These are phyloP conservation scores for Iodosphaeria phyllophila DNA, from an alignment of 2,329 filamentous ascomycete species.

Conservation along the genomic window DNA sequence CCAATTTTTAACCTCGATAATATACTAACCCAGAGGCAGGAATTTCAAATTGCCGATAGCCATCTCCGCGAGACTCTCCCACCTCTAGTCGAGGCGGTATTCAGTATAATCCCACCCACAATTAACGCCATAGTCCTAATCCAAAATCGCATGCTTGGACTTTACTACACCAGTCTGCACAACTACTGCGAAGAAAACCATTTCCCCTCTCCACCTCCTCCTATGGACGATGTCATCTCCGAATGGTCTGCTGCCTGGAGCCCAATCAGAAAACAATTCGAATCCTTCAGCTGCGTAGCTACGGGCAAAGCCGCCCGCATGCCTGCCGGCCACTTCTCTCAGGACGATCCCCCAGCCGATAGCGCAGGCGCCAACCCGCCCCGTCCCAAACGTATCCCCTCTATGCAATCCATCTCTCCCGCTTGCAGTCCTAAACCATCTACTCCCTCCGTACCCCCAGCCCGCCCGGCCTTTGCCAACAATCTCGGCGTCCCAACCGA, in stretches of 20 bases:
- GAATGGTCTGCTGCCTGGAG: constrained; percentile 46
- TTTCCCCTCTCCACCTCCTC: constrained; percentile 53
- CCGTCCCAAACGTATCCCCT: constrained; percentile 18
- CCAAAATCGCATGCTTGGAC: constrained; percentile 58
- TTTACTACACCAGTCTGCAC: constrained; percentile 62
- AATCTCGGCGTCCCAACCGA: constrained; percentile 22
- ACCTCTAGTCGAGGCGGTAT: constrained; percentile 48
- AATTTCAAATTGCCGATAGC: constrained; percentile 58
- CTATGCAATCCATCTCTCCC: constrained; percentile 14
- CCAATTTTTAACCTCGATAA: constrained; percentile 1
- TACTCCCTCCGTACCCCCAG: constrained; percentile 11
- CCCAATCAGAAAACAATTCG: constrained; percentile 45
- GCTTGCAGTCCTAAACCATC: constrained; percentile 5
- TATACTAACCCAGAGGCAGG: constrained; percentile 19
- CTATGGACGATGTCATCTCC: constrained; percentile 51
- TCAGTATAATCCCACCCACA: constrained; percentile 56
- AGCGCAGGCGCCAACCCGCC: constrained; percentile 9
- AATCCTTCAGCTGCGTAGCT: constrained; percentile 43
- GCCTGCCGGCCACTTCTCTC: constrained; percentile 4
- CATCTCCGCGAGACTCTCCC: constrained; percentile 56
- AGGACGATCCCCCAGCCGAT: constrained; percentile 5
- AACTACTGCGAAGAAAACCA: constrained; percentile 50
- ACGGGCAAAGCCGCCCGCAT: constrained; percentile 47
- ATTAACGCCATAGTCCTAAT: constrained; percentile 53
- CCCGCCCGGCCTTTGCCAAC: constrained; percentile 4